These are phyloP conservation scores for Daedaleopsis nitida DNA, from an alignment of 768 basidiomycete genomes.

Conservation along the genomic window DNA sequence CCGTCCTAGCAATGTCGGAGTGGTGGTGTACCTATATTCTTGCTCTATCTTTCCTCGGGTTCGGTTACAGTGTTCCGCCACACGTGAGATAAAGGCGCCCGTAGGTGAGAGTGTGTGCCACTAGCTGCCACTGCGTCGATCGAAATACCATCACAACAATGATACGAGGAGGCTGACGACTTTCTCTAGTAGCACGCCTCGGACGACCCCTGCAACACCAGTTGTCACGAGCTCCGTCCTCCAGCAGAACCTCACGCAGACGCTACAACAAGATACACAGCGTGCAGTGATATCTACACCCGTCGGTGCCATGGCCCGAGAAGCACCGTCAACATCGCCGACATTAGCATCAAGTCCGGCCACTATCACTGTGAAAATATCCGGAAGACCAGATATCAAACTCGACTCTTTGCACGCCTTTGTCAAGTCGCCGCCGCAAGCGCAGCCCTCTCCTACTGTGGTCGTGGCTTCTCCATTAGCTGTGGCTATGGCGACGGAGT, in stretches of 20 bases:
- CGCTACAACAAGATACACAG: not conserved
- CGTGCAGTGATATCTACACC: not conserved
- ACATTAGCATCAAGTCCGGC: not conserved
- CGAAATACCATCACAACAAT: too few relatives aligned
- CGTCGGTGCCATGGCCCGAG: not conserved
- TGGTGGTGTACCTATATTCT: too few relatives aligned
- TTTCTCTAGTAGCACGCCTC: not conserved
- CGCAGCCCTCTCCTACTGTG: not conserved
- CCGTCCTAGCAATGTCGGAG: too few relatives aligned
- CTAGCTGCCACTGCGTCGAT: too few relatives aligned
- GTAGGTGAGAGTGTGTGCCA: too few relatives aligned
- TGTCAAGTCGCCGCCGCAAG: not conserved
- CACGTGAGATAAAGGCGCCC: too few relatives aligned
- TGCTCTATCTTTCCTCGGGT: too few relatives aligned
- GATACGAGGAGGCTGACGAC: not conserved
- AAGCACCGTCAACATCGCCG: not conserved
- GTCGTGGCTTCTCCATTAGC: not conserved
- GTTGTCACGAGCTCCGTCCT: not conserved
- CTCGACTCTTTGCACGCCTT: not conserved
- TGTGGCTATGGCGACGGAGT: not conserved
- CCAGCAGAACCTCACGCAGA: not conserved
- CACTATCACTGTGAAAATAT: not conserved
- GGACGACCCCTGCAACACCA: not conserved
- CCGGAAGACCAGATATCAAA: not conserved
- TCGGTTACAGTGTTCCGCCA: too few relatives aligned